Evolutionary conservation across 768 basidiomycete genomes (phyloP).

Genomic region (Coprinopsis strossmayeri): DNA sequence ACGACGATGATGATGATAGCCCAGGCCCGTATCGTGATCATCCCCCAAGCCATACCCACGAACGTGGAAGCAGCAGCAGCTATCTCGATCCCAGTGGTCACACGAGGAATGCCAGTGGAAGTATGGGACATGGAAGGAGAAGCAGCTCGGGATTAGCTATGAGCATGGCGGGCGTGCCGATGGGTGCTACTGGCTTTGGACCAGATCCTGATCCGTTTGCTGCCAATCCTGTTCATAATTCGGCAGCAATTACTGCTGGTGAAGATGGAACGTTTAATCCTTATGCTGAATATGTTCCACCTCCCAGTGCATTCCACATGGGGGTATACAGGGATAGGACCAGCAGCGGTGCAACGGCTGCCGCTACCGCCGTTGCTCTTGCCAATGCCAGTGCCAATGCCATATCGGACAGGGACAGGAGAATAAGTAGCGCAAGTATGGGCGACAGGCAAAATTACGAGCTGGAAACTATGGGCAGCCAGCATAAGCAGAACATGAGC

Average conservation of each 20-base stretch:
- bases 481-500: not conserved
- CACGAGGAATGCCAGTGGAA: conserved; percentile 6
- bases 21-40: conserved; percentile 10
- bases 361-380: conserved; percentile 33
- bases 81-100: conserved; percentile 2
- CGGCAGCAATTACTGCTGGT: conserved; percentile 3
- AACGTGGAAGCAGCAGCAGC: conserved; percentile 4
- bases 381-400: conserved; percentile 20
- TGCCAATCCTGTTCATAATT: not conserved
- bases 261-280: conserved; percentile 39
- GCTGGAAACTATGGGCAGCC: not conserved
- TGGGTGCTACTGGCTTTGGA: not conserved
- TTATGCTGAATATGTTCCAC: conserved; percentile 43
- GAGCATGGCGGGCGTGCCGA: conserved; percentile 11
- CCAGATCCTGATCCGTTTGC: conserved; percentile 4
- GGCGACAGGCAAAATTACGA: conserved; percentile 17
- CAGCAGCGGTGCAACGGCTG: conserved; percentile 22
- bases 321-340: conserved; percentile 27
- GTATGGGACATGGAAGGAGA: conserved; percentile 6
- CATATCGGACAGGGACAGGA: conserved; percentile 7
- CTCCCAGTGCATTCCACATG: conserved; percentile 26
- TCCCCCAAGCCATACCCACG: not conserved
- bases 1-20: conserved; percentile 47
- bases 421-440: conserved; percentile 11
- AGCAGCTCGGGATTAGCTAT: conserved; percentile 14